Percentiles rank a stretch among this genome's conserved stretches.
phyloP scores from a whole-genome alignment of 257 asterid genomes.

The Vinca minor region DNA sequence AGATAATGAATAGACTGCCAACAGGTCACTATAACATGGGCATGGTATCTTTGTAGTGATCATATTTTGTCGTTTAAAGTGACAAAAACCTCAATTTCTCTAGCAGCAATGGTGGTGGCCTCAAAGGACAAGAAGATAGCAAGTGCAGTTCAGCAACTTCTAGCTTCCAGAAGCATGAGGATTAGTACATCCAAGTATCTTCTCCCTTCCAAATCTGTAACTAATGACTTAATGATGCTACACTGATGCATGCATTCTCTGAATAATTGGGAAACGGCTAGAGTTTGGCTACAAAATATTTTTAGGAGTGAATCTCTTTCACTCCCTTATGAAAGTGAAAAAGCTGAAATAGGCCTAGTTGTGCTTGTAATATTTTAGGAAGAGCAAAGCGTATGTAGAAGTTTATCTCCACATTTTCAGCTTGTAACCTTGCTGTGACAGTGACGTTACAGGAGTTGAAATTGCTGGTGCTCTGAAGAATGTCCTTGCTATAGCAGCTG shows the following conservation, averaged over 20 bases:
- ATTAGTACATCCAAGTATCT: slow-evolving; percentile 82
- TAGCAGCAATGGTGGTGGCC: slow-evolving; percentile 81
- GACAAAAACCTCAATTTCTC: slow-evolving; percentile 5
- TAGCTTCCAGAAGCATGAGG: slow-evolving; percentile 66
- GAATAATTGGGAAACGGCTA: neutral
- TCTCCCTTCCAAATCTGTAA: neutral
- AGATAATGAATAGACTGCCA: slow-evolving; percentile 79
- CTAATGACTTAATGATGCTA: neutral
- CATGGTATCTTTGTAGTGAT: slow-evolving; percentile 4
- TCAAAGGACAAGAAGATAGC: slow-evolving; percentile 84
- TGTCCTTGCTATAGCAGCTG: slow-evolving; percentile 94
- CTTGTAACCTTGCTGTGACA: slow-evolving; percentile 68
- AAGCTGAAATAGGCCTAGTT: neutral
- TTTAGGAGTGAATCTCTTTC: neutral
- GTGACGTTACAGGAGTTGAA: slow-evolving; percentile 97
- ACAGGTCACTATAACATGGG: slow-evolving; percentile 49
- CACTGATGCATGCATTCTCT: neutral
- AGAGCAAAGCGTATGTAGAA: neutral
- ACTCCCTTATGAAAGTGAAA: neutral
- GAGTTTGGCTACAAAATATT: neutral
- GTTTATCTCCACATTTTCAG: neutral
- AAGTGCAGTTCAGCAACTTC: slow-evolving; percentile 77
- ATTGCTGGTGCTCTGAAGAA: slow-evolving; percentile 94
- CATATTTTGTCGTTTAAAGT: slow-evolving; percentile 11
- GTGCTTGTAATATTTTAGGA: neutral